These are phyloP conservation scores for Sporothrix pseudoabietina DNA, from an alignment of 2,329 filamentous ascomycete genomes.

Conservation along the genomic window DNA sequence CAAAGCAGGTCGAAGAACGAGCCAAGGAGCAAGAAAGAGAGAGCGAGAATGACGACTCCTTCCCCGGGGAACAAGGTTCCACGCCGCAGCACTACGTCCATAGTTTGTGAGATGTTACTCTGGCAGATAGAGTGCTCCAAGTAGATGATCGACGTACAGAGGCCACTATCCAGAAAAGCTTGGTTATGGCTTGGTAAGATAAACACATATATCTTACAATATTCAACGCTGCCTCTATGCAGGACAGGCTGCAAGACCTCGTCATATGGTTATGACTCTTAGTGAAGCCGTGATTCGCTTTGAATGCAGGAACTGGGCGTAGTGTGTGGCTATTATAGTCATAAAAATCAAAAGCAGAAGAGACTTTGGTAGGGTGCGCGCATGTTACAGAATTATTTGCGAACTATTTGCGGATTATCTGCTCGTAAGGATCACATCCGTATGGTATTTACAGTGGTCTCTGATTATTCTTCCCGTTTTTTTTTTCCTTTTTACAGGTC, in stretches of 20 bases:
- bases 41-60: background rate
- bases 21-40: background rate
- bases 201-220: background rate
- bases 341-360: background rate
- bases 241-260: background rate
- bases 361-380: background rate
- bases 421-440: background rate
- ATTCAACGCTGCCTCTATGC: slow-evolving; percentile 1
- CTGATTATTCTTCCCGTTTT: background rate
- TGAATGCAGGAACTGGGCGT: background rate
- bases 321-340: background rate
- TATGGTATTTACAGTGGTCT: background rate
- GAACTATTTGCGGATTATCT: too few species aligned
- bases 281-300: background rate
- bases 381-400: background rate
- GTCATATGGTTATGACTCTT: background rate
- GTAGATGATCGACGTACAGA: background rate
- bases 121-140: background rate
- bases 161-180: background rate
- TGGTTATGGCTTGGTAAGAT: background rate
- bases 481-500: background rate
- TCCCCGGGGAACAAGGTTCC: background rate
- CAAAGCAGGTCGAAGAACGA: background rate
- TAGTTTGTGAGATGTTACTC: background rate
- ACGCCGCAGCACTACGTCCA: slow-evolving; percentile 6